Percentiles rank a stretch among this genome's conserved stretches.
Evolutionary conservation across 2,329 filamentous ascomycete species (phyloP).

Genomic region (Cladosporium sp.): DNA sequence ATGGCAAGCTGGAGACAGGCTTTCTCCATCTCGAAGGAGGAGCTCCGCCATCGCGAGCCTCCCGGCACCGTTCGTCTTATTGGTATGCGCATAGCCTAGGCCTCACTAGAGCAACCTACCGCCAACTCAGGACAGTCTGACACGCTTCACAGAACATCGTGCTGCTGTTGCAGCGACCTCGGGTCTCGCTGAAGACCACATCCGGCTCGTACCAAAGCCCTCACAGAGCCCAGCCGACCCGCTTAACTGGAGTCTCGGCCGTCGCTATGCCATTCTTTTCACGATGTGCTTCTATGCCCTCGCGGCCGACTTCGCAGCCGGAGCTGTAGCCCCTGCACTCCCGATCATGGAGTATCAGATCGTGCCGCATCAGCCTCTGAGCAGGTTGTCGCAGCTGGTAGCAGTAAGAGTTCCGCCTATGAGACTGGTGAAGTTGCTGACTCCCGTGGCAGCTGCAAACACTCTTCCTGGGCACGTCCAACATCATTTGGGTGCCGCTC

Average conservation of each 20-base stretch:
- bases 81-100: constrained; percentile 22
- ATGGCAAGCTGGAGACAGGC: constrained; percentile 33
- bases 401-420: constrained; percentile 20
- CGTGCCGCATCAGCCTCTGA: constrained; percentile 28
- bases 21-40: constrained; percentile 34
- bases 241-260: constrained; percentile 34
- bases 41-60: constrained; percentile 34
- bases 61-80: constrained; percentile 36
- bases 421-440: neutral
- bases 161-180: no score
- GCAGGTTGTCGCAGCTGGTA: constrained; percentile 31
- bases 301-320: constrained; percentile 32
- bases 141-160: no score
- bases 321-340: constrained; percentile 32
- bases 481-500: constrained; percentile 38
- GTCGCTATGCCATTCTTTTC: constrained; percentile 31
- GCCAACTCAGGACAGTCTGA: no score
- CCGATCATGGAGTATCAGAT: constrained; percentile 26
- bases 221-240: constrained; percentile 36
- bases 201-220: constrained; percentile 33
- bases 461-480: constrained; percentile 34
- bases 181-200: constrained; percentile 28
- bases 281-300: constrained; percentile 35
- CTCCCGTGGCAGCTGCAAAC: constrained; percentile 2
- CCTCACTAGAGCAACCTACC: no score